A percentile compares a stretch with the other conserved stretches of the same genome.
Conservation (phyloP, 495 filamentous ascomycete genomes). For the Cercophora sp. region DNA sequence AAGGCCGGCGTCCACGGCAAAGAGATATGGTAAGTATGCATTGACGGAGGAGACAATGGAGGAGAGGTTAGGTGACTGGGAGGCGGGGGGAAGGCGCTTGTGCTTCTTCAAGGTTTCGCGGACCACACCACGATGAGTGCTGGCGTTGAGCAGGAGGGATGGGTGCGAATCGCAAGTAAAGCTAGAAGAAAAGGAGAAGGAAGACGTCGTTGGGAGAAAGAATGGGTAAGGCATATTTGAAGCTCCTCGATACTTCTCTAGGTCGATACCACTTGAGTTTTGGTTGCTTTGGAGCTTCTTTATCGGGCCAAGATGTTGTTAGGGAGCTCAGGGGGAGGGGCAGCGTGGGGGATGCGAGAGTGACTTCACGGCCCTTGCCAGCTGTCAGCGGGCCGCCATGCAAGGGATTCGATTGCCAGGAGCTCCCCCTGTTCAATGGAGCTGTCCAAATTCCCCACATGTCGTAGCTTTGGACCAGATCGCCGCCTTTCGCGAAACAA, state of each 20-base stretch:
- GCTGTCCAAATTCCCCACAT: constrained; percentile 1
- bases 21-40: constrained; percentile 74
- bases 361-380: constrained; percentile 12
- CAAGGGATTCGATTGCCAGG: too few species aligned
- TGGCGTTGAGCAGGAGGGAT: constrained; percentile 71
- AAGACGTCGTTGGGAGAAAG: constrained; percentile 76
- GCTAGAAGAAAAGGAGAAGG: constrained; percentile 69
- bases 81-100: constrained; percentile 67
- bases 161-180: constrained; percentile 72
- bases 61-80: constrained; percentile 62
- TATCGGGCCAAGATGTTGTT: constrained; percentile 81
- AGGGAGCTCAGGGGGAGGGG: constrained; percentile 80
- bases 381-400: constrained; percentile 1
- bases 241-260: too few species aligned
- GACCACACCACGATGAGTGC: constrained; percentile 73
- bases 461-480: constrained; percentile 14
- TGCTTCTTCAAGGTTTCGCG: constrained; percentile 74
- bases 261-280: too few species aligned
- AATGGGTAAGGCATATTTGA: constrained; percentile 87
- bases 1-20: constrained; percentile 68
- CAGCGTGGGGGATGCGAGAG: constrained; percentile 49
- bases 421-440: too few species aligned
- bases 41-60: constrained; percentile 63
- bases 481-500: constrained; percentile 8
- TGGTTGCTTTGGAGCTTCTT: too few species aligned